Conservation (phyloP, 2,329 filamentous ascomycete genomes). For the Diaporthe citri region DNA sequence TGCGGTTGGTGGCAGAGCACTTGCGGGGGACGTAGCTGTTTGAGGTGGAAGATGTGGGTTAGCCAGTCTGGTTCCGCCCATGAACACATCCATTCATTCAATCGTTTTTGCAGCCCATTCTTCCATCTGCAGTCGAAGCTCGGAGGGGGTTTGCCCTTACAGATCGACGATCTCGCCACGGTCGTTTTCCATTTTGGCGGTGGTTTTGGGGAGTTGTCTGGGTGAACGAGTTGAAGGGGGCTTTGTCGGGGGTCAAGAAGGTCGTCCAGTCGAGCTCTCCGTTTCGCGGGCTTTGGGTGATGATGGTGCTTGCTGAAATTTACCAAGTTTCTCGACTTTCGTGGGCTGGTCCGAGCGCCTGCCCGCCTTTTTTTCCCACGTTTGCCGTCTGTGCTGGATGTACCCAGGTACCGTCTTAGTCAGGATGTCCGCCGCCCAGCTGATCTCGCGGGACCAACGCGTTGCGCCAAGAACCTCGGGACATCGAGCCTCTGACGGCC, state of each 20-base stretch:
- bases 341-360: slow-evolving; percentile 39
- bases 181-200: slow-evolving; percentile 98
- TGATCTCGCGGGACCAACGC: slow-evolving; percentile 19
- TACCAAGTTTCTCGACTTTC: slow-evolving; percentile 36
- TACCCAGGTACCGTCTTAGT: slow-evolving; percentile 18
- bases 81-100: neutral
- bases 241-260: slow-evolving; percentile 48
- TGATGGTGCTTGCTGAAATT: slow-evolving; percentile 38
- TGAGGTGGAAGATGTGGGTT: slow-evolving; percentile 43
- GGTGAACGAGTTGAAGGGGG: slow-evolving; percentile 47
- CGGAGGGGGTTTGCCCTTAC: slow-evolving; percentile 67
- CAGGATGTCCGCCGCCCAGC: neutral
- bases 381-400: neutral
- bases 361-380: slow-evolving; percentile 31
- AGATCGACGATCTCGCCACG: slow-evolving; percentile 97
- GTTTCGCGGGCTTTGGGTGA: slow-evolving; percentile 17
- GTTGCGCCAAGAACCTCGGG: slow-evolving; percentile 27
- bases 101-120: slow-evolving; percentile 26
- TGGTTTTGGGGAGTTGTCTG: slow-evolving; percentile 51
- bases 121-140: slow-evolving; percentile 18
- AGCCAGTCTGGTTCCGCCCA: slow-evolving; percentile 42
- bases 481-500: neutral
- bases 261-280: slow-evolving; percentile 45
- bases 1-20: slow-evolving; percentile 98
- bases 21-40: slow-evolving; percentile 96